These are phyloP conservation scores for Phialemonium atrogriseum DNA, from an alignment of 2,329 filamentous ascomycete genomes.

Conservation along the genomic window DNA sequence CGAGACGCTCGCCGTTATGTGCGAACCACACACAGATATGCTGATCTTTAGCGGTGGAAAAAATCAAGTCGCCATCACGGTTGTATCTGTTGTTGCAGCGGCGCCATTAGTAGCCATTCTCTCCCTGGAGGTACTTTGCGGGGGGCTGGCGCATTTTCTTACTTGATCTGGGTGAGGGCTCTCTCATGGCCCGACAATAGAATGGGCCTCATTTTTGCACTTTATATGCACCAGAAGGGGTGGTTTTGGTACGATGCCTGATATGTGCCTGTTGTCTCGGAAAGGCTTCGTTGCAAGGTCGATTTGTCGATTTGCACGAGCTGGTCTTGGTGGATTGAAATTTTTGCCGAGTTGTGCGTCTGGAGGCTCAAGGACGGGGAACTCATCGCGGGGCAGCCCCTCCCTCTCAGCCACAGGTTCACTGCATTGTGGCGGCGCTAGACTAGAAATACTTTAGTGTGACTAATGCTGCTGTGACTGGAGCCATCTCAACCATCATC, in stretches of 20 bases:
- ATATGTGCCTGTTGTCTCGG: no score
- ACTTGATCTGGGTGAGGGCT: constrained; percentile 91
- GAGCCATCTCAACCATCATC: no score
- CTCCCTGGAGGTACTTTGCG: constrained; percentile 1
- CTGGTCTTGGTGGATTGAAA: constrained; percentile 1
- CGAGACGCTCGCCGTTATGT: constrained; percentile 95
- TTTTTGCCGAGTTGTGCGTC: constrained; percentile 3
- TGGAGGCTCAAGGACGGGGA: background rate
- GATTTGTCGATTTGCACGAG: no score
- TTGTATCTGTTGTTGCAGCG: constrained; percentile 55
- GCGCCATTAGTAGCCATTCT: background rate
- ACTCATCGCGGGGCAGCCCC: constrained; percentile 4
- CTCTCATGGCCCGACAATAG: constrained; percentile 94
- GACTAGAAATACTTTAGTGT: no score
- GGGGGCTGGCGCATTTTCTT: constrained; percentile 30
- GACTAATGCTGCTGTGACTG: no score
- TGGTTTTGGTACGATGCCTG: no score
- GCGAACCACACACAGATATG: constrained; percentile 95
- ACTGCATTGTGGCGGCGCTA: no score
- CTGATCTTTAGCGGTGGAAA: constrained; percentile 94
- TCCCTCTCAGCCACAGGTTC: no score
- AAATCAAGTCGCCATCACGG: constrained; percentile 91
- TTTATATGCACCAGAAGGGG: no score
- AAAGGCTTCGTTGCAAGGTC: no score
- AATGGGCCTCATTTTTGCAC: constrained; percentile 84